These are phyloP conservation scores for Emmonsiellopsis sp. DNA, from an alignment of 2,329 filamentous ascomycete genomes.

Conservation along the genomic window DNA sequence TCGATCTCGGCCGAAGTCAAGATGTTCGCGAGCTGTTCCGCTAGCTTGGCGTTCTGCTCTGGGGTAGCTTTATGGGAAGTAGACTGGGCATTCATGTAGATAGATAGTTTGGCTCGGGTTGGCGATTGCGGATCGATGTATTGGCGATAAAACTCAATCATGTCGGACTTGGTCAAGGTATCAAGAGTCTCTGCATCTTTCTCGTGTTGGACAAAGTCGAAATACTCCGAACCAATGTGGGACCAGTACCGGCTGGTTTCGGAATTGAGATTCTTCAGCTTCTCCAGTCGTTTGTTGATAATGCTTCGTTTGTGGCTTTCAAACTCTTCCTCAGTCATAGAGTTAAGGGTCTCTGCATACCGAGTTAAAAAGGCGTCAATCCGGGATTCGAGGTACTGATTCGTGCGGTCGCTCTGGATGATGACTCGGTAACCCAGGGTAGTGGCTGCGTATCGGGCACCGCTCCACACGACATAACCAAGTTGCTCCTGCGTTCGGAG, in stretches of 20 bases:
- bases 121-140: slow-evolving; percentile 67
- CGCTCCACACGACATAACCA: slow-evolving; percentile 90
- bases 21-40: slow-evolving; percentile 36
- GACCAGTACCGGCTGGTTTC: slow-evolving; percentile 77
- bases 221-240: slow-evolving; percentile 76
- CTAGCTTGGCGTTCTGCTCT: slow-evolving; percentile 25
- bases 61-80: slow-evolving; percentile 30
- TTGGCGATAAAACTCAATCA: slow-evolving; percentile 67
- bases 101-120: slow-evolving; percentile 68
- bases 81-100: slow-evolving; percentile 72
- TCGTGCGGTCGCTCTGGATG: slow-evolving; percentile 83
- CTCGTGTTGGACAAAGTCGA: slow-evolving; percentile 78
- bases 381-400: slow-evolving; percentile 72
- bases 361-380: slow-evolving; percentile 74
- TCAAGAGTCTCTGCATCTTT: slow-evolving; percentile 68
- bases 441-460: slow-evolving; percentile 59
- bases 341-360: slow-evolving; percentile 56
- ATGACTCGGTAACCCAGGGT: slow-evolving; percentile 81
- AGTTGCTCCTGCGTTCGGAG: slow-evolving; percentile 94
- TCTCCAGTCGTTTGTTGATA: slow-evolving; percentile 78
- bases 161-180: slow-evolving; percentile 64
- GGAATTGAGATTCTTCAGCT: slow-evolving; percentile 80
- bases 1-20: slow-evolving; percentile 39
- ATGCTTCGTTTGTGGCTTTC: slow-evolving; percentile 85
- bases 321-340: slow-evolving; percentile 77